Evolutionary conservation across 441 rosid genomes (phyloP).

Genomic region (Populus tomentosa): DNA sequence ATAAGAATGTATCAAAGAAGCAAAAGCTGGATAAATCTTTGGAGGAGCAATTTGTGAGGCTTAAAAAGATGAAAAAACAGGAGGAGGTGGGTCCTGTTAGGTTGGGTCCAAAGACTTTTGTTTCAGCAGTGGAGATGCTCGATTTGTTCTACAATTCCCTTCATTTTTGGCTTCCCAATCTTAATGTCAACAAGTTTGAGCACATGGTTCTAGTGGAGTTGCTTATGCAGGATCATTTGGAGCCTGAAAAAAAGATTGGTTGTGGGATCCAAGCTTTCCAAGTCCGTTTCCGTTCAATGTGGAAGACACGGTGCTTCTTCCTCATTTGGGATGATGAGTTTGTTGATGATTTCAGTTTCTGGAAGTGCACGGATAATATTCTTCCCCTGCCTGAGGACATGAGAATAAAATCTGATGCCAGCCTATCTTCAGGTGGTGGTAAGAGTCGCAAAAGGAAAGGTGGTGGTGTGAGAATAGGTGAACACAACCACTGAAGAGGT

Average conservation of each 20-base stretch:
- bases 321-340: constrained; percentile 62
- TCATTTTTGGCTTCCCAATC: neutral
- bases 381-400: constrained; percentile 80
- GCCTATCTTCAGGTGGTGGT: constrained; percentile 23
- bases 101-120: neutral
- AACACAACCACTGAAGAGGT: constrained; percentile 38
- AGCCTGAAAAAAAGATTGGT: constrained; percentile 74
- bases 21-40: neutral
- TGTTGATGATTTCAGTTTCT: constrained; percentile 85
- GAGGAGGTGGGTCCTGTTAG: neutral
- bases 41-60: neutral
- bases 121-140: neutral
- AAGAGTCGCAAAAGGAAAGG: constrained; percentile 33
- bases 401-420: constrained; percentile 37
- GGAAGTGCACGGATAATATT: constrained; percentile 81
- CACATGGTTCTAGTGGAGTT: constrained; percentile 59
- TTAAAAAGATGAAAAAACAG: neutral
- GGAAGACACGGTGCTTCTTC: constrained; percentile 74
- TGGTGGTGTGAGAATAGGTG: constrained; percentile 1
- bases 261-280: constrained; percentile 62
- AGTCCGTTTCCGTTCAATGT: constrained; percentile 59
- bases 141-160: neutral
- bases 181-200: constrained; percentile 50
- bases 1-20: neutral
- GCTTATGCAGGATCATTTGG: constrained; percentile 69